Conservation (phyloP, 768 basidiomycete species). For the Russula compacta region DNA sequence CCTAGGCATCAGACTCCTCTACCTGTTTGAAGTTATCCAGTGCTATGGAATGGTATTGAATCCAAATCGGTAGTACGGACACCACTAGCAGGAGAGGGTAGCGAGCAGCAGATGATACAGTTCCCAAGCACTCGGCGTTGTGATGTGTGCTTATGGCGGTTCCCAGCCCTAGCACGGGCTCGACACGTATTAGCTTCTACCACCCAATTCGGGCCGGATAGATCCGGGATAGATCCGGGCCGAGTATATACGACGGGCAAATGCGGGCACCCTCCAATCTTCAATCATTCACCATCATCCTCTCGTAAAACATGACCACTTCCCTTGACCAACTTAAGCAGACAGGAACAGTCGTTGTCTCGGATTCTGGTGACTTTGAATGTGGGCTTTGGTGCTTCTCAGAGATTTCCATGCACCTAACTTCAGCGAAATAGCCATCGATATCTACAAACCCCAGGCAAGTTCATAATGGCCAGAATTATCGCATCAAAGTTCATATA, state of each 20-base stretch:
- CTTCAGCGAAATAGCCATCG: constrained; percentile 55
- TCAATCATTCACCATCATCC: constrained; percentile 14
- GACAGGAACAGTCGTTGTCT: constrained; percentile 92
- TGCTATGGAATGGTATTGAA: not conserved
- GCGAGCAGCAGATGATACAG: not conserved
- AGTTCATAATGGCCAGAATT: constrained; percentile 11
- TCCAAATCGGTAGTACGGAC: not conserved
- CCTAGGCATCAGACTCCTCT: not conserved
- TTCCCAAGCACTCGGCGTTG: not conserved
- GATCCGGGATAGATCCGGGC: constrained; percentile 11
- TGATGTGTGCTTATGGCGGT: too few relatives aligned
- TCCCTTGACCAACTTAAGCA: constrained; percentile 81
- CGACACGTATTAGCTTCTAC: too few relatives aligned
- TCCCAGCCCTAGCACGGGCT: too few relatives aligned
- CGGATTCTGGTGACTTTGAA: constrained; percentile 96
- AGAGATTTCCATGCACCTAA: constrained; percentile 7
- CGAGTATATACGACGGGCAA: constrained; percentile 3
- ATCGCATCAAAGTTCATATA: not conserved
- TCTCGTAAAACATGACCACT: constrained; percentile 45
- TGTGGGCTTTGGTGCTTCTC: constrained; percentile 31
- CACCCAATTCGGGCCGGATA: not conserved
- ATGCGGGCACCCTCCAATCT: too few relatives aligned
- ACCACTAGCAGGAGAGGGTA: not conserved
- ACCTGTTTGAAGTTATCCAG: not conserved
- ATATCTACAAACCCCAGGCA: constrained; percentile 91